A percentile compares a stretch with the other conserved stretches of the same genome.
Conservation (phyloP, 345 rosid genomes). For the Orychophragmus violaceus region DNA sequence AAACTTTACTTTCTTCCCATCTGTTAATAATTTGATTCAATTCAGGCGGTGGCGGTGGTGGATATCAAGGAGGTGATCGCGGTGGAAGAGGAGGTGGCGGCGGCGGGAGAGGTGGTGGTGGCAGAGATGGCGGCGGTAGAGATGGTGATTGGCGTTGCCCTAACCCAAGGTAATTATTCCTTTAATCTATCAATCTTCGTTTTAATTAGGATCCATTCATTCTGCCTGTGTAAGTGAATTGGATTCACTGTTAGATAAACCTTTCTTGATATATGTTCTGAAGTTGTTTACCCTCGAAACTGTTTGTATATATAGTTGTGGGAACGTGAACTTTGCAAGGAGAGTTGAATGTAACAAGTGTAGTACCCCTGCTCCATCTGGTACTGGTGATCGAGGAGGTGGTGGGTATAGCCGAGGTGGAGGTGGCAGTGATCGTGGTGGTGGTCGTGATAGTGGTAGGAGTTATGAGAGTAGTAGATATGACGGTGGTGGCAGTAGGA, state of each 20-base stretch:
- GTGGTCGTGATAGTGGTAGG: conserved; percentile 53
- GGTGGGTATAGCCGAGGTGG: conserved; percentile 60
- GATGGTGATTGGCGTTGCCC: conserved; percentile 99
- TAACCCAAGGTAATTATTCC: conserved; percentile 53
- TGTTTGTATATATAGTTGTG: conserved; percentile 71
- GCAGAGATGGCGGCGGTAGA: conserved; percentile 54
- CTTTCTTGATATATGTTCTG: neutral
- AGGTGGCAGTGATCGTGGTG: conserved; percentile 48
- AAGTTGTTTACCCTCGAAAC: conserved; percentile 6
- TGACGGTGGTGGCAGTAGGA: conserved; percentile 49
- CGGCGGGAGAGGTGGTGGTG: conserved; percentile 11
- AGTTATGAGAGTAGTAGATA: conserved; percentile 46
- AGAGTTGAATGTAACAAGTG: conserved; percentile 96
- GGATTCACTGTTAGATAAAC: neutral
- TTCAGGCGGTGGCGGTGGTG: conserved; percentile 38
- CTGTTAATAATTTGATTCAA: conserved; percentile 16
- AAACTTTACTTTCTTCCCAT: too few relatives aligned
- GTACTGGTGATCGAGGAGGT: conserved; percentile 41
- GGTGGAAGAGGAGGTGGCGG: conserved; percentile 53
- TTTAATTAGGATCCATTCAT: neutral
- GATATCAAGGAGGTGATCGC: conserved; percentile 71
- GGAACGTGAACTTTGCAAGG: conserved; percentile 93
- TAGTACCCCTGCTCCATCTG: conserved; percentile 72
- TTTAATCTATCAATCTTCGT: neutral
- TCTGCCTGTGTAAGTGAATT: neutral